Base-by-base conservation (phyloP, 2,329 filamentous ascomycete species). In the Beauveria australis region DNA sequence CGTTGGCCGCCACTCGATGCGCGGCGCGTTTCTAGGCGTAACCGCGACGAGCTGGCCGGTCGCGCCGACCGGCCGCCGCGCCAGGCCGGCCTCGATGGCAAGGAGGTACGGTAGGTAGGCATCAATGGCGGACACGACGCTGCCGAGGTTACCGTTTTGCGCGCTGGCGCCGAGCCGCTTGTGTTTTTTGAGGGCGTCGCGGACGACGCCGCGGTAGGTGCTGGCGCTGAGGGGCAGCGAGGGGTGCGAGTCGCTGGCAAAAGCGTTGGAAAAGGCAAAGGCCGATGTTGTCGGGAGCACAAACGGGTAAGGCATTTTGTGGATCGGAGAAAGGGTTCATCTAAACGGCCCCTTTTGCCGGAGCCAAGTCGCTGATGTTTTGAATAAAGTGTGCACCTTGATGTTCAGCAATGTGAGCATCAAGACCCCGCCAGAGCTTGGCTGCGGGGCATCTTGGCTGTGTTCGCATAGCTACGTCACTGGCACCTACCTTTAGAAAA, bases 211-310 rank as follows among this genome's bases (percentile, higher is more conserved):
- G 63, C 94, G 90, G 69, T 91, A 86, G 9, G 90, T 93, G 66
- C 92, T 92, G 24, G 91, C 88, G 59, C 84, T 83, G 67, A 93
- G 83, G 26, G 92, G 91, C 47, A 99, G 81, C 0, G 93, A 96
- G 3, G 94, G 93, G 74, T 97, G 93, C 3, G 91, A 91, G 65
- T 87, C 84, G 69, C 89, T 93, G 67, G 77, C 82, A 74, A 96
- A 88, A 73, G 81, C 89, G 43, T 87, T 80, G 24, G 89, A 88
- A 71, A 96, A 93, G 57, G 89, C 87, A 70, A 96, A 88, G 59
- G 88, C 84, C 40, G 92, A 96, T 5, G 93, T 97, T 1, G 93
- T 97, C 2, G 94, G 92, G 37, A 97, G 84, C 12, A 84, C 77
- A 70, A 96, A 97, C 14, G 89, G 89, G 71, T 90, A 97, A 37